Percentiles rank a stretch among this genome's conserved stretches.
phyloP scores from a whole-genome alignment of 805 yeast species.

The Teunomyces kruisii region DNA sequence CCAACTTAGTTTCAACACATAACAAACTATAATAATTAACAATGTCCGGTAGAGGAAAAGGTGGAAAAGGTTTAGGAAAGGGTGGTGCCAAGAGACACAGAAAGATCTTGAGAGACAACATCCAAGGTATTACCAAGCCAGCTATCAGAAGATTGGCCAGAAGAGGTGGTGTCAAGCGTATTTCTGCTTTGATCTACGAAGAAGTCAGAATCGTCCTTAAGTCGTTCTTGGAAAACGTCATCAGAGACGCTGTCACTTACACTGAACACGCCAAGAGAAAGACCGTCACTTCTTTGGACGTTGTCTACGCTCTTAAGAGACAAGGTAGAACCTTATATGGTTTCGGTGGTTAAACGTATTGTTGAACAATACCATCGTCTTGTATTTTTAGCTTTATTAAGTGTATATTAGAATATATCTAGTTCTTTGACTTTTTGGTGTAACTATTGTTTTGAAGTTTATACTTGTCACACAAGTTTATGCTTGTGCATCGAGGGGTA shows the following conservation, averaged over 20 bases:
- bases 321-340: conserved; percentile 99
- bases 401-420: conserved; percentile 26
- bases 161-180: conserved; percentile 99
- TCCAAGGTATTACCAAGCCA: conserved; percentile 99
- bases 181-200: conserved; percentile 97
- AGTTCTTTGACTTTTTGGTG: conserved; percentile 8
- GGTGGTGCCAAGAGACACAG: conserved; percentile 99
- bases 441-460: too few relatives aligned
- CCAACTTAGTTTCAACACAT: conserved; percentile 11
- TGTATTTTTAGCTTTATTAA: conserved; percentile 7
- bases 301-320: conserved; percentile 98
- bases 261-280: conserved; percentile 99
- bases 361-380: conserved; percentile 6
- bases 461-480: too few relatives aligned
- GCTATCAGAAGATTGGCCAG: conserved; percentile 99
- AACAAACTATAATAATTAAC: conserved; percentile 6
- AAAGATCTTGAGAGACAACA: conserved; percentile 98
- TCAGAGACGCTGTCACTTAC: conserved; percentile 98
- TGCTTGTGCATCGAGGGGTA: too few relatives aligned
- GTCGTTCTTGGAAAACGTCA: conserved; percentile 93
- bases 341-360: conserved; percentile 86
- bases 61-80: conserved; percentile 99
- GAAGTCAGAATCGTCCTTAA: conserved; percentile 97
- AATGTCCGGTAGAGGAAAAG: conserved; percentile 99
- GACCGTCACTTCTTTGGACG: conserved; percentile 98